These are phyloP conservation scores for Neurospora tetraspora DNA, from an alignment of 495 filamentous ascomycete genomes.

Conservation along the genomic window DNA sequence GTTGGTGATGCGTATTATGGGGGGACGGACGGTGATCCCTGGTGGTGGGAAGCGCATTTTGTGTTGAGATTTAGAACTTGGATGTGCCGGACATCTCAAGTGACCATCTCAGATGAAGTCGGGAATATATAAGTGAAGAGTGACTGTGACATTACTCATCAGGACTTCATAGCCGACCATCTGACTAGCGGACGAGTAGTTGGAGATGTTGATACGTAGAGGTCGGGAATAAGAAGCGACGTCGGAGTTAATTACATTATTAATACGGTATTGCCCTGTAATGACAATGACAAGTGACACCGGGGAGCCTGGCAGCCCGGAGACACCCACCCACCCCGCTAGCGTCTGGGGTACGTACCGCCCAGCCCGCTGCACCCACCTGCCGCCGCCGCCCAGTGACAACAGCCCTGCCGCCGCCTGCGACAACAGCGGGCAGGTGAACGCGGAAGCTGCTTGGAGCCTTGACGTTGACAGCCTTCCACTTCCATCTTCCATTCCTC, in stretches of 20 bases:
- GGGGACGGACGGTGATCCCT: constrained; percentile 22
- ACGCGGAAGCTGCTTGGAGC: constrained; percentile 39
- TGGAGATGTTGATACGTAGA: background rate
- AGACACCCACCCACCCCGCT: background rate
- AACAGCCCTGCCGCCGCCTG: background rate
- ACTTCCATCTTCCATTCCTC: constrained; percentile 1
- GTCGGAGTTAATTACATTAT: constrained; percentile 1
- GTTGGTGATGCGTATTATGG: constrained; percentile 62
- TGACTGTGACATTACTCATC: background rate
- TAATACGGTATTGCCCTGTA: background rate
- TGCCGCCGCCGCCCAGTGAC: background rate
- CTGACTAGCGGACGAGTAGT: background rate
- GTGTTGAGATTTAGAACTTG: background rate
- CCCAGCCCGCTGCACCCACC: background rate
- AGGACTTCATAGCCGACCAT: too few relatives aligned
- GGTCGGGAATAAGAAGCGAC: background rate
- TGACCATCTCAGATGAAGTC: constrained; percentile 2
- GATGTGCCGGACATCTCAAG: constrained; percentile 5
- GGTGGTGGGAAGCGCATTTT: constrained; percentile 22
- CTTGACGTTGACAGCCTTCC: constrained; percentile 17
- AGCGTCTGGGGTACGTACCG: background rate
- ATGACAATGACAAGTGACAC: background rate
- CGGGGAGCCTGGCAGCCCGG: background rate
- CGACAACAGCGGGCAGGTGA: constrained; percentile 2
- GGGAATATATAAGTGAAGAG: background rate